Evolutionary conservation across 108 stramenopile species (phyloP), one percentile per base, ranked within the genome.

Genomic region (Phaeodactylum tricornutum): DNA sequence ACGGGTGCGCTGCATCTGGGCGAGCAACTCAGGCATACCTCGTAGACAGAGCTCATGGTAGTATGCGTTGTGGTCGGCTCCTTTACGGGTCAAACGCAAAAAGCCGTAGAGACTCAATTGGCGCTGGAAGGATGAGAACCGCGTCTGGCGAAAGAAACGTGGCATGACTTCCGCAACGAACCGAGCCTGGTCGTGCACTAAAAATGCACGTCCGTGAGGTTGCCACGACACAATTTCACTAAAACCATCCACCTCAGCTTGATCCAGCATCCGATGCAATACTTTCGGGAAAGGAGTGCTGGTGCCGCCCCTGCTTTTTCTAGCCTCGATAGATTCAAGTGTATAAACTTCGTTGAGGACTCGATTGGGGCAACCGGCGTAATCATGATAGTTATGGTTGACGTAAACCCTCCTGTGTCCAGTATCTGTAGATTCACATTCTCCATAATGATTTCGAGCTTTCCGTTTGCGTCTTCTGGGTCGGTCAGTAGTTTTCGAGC

Each of bases 101-200:
- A 82, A 82, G 29, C 76, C 81, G 47, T 84, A 88, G 7, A 84
- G 38, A 33, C 75, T 74, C 29, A 89, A 61, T 44, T 89, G 82
- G 2, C 87, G 61, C 39, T 79, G 82, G 42, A 89, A 89, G 23
- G 64, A 67, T 25, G 66, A 61, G 26, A 62, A 69, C 16, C 62
- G 65, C 16, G 67, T 72, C 30, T 77, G 72, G 46, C 60, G 61
- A 50, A 79, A 79, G 28, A 65, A 76, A 14, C 37, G 53, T 2
- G 78, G 69, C 35, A 79, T 66, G 27, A 72, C 66, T 29, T 57
- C 52, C 4, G 59, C 33, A 9, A 77, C 72, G 45, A 88, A 84
- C 6, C 55, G 57, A 14, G 66, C 48, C 7, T 66, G 79, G 32
- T 73, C 61, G 50, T 75, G 75, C 3, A 85, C 67, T 12, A 62